A percentile compares a stretch with the other conserved stretches of the same genome.
phyloP scores from a whole-genome alignment of 148 eudicot genomes.

The Selenicereus undatus region DNA sequence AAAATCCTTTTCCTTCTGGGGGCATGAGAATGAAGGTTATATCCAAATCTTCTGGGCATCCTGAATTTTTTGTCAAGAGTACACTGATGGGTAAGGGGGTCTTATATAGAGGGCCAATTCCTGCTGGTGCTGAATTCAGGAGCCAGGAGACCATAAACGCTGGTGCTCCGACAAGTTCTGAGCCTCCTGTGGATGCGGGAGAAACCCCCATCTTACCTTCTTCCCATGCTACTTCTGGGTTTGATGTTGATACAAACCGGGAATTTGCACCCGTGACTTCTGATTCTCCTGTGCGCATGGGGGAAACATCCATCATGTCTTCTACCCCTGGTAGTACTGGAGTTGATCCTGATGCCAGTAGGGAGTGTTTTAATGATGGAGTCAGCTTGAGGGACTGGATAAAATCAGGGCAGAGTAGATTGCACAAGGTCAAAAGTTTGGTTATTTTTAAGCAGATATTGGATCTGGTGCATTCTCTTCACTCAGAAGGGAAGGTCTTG shows the following conservation, averaged over 20 bases:
- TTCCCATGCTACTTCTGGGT: slow-evolving; percentile 16
- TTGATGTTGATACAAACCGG: slow-evolving; percentile 9
- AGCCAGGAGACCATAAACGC: slow-evolving; percentile 25
- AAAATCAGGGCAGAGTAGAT: slow-evolving; percentile 36
- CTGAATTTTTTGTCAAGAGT: slow-evolving; percentile 69
- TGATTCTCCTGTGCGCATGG: neutral
- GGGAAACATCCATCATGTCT: slow-evolving; percentile 19
- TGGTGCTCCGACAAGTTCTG: slow-evolving; percentile 27
- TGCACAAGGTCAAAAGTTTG: slow-evolving; percentile 48
- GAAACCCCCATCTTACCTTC: slow-evolving; percentile 17
- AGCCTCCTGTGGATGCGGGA: slow-evolving; percentile 26
- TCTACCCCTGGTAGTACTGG: slow-evolving; percentile 10
- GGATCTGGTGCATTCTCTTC: slow-evolving; percentile 57
- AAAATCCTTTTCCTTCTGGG: slow-evolving; percentile 39
- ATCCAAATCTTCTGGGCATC: slow-evolving; percentile 69
- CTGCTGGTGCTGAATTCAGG: slow-evolving; percentile 26
- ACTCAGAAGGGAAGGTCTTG: slow-evolving; percentile 62
- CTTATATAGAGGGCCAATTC: slow-evolving; percentile 46
- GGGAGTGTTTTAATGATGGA: slow-evolving; percentile 34
- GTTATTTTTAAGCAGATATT: slow-evolving; percentile 60
- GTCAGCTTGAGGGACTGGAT: slow-evolving; percentile 83
- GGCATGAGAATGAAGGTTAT: slow-evolving; percentile 68
- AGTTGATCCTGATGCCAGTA: slow-evolving; percentile 9
- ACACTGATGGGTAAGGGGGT: slow-evolving; percentile 75
- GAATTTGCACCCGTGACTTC: slow-evolving; percentile 11